These are phyloP conservation scores for Linum tenue DNA, from an alignment of 345 rosid genomes.

Conservation along the genomic window DNA sequence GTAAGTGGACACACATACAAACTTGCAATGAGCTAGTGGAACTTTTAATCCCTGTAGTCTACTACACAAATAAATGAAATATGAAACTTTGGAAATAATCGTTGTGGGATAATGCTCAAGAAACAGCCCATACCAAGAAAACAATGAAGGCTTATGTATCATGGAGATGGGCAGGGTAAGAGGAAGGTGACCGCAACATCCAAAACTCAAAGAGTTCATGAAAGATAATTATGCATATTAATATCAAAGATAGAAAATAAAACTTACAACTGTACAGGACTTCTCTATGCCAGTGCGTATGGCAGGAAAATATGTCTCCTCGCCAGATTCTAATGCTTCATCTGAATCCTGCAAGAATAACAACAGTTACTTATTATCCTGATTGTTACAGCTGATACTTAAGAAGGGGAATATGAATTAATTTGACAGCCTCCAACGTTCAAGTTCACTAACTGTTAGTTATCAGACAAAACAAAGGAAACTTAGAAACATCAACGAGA, in stretches of 20 bases:
- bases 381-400: background rate
- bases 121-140: background rate
- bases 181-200: background rate
- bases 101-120: background rate
- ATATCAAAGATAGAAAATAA: background rate
- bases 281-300: slow-evolving; percentile 52
- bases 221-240: background rate
- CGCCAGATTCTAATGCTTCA: slow-evolving; percentile 68
- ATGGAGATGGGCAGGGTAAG: background rate
- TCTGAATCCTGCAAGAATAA: slow-evolving; percentile 45
- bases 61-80: too few species aligned
- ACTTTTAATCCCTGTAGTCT: background rate
- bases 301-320: slow-evolving; percentile 82
- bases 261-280: slow-evolving; percentile 66
- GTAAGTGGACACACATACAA: background rate
- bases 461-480: too few species aligned
- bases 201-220: background rate
- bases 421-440: too few species aligned
- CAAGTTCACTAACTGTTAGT: too few species aligned
- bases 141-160: background rate
- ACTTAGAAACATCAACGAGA: too few species aligned
- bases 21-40: background rate
- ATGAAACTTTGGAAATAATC: background rate
- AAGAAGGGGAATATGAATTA: background rate
- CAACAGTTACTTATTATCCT: background rate